Evolutionary conservation across 2,329 filamentous ascomycete species (phyloP), one percentile per base, ranked within the genome.

Genomic region (Thielaviopsis punctulata): DNA sequence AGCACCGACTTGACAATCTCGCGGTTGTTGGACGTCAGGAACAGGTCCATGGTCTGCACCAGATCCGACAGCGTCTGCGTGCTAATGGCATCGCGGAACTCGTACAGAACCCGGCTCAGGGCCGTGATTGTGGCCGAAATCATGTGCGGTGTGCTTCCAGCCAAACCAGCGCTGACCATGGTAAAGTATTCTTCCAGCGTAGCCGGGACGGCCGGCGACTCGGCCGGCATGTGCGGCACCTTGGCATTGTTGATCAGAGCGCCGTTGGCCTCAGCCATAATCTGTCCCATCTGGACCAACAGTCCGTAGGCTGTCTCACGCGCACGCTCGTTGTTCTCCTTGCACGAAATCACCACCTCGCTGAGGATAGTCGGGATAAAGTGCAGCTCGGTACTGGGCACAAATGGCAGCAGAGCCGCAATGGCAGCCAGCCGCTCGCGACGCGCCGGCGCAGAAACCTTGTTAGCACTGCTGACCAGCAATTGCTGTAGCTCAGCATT

Each of bases 111-210:
- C n/a, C 92, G 80, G 13, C 88, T 92, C 36, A 98, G 76, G 13
- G 92, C 90, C 0, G 88, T 96, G 63, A 98, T 89, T n/a, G 86
- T 88, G 0, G 92, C 92, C 6, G 87, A 94, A 57, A 96, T 89
- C 88, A 96, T 95, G 69, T 96, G 90, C 27, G 92, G 89, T 10
- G 88, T 90, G 60, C 82, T 84, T 53, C 89, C 90, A 1, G 90
- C 92, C 51, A 98, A 76, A 68, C 92, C 92, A 48, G 92, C 92
- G 58, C 86, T 94, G 25, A 96, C 85, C 92, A 98, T 98, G 52
- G 90, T 95, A 69, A 96, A 86, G 68, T 88, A 96, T 66, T 96
- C 92, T 61, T 96, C 90, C 36, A 98, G 77, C 43, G 77, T 89
- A 19, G 92, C 90, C 2, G 77, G 73, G 3, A 83, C 88, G 27